A percentile compares a stretch with the other conserved stretches of the same genome.
Evolutionary conservation across 1,139 yeast genomes (phyloP).

Genomic region (Debaryomyces fabryi): DNA sequence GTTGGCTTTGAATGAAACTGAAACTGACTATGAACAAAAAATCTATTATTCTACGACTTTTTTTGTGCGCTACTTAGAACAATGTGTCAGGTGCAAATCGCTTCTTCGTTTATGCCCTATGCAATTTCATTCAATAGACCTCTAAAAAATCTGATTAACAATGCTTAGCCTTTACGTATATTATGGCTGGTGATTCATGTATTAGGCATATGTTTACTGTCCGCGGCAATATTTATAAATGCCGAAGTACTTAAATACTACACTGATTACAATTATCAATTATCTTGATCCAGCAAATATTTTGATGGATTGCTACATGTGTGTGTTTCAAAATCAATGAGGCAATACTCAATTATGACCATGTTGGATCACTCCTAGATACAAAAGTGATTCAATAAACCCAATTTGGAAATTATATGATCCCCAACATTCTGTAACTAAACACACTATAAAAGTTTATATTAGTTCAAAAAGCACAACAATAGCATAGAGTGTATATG

Average conservation of each 20-base stretch:
- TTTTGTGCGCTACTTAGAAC: conserved; percentile 1
- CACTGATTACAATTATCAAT: too few species aligned
- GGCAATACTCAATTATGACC: background rate
- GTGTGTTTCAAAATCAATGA: background rate
- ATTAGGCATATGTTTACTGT: background rate
- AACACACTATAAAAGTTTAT: background rate
- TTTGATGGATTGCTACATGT: background rate
- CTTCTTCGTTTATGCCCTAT: conserved; percentile 2
- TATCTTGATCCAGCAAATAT: background rate
- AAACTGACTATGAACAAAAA: background rate
- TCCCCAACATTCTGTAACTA: background rate
- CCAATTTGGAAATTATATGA: background rate
- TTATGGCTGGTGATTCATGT: background rate
- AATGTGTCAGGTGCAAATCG: conserved; percentile 3
- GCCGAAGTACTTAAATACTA: too few species aligned
- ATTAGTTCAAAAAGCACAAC: background rate
- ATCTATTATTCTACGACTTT: background rate
- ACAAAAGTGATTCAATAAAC: background rate
- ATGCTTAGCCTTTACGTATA: background rate
- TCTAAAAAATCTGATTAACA: background rate
- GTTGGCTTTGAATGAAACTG: background rate
- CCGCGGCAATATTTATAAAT: background rate
- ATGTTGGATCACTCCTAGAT: background rate
- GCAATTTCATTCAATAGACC: background rate
- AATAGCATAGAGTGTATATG: background rate